phyloP scores from a whole-genome alignment of 306 rosid genomes.

The Gastrolobium villosum region DNA sequence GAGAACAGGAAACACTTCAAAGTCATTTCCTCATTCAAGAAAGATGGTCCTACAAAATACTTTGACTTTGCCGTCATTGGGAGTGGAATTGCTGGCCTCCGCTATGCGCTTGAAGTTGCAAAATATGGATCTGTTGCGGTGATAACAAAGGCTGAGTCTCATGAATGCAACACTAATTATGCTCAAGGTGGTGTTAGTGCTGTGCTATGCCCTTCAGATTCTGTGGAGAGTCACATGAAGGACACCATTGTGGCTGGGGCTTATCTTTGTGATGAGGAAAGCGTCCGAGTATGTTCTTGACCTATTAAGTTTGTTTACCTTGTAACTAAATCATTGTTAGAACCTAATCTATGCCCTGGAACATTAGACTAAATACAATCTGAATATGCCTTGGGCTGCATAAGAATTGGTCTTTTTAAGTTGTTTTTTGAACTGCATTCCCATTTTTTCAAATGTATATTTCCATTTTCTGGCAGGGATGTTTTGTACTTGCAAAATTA shows the following conservation, averaged over 20 bases:
- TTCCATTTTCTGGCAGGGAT: not conserved
- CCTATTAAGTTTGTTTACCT: slow-evolving; percentile 13
- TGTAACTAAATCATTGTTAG: slow-evolving; percentile 18
- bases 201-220: slow-evolving; percentile 88
- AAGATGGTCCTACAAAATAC: slow-evolving; percentile 66
- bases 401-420: slow-evolving; percentile 6
- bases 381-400: not conserved
- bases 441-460: slow-evolving; percentile 4
- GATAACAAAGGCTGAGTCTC: slow-evolving; percentile 95
- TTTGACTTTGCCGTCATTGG: slow-evolving; percentile 91
- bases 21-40: slow-evolving; percentile 63
- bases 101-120: slow-evolving; percentile 95
- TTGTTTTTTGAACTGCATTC: slow-evolving; percentile 18
- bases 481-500: not conserved
- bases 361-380: slow-evolving; percentile 10
- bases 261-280: slow-evolving; percentile 92
- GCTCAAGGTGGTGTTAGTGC: slow-evolving; percentile 99
- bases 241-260: slow-evolving; percentile 98
- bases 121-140: slow-evolving; percentile 94
- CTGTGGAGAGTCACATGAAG: slow-evolving; percentile 94
- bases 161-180: slow-evolving; percentile 96
- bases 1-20: slow-evolving; percentile 56
- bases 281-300: slow-evolving; percentile 78
- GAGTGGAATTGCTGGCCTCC: slow-evolving; percentile 95
- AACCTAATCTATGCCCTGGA: slow-evolving; percentile 22